Percentiles rank a stretch among this genome's conserved stretches.
These are phyloP conservation scores for Mycosphaerelloides madeirae DNA, from an alignment of 2,329 filamentous ascomycete genomes.

Conservation along the genomic window DNA sequence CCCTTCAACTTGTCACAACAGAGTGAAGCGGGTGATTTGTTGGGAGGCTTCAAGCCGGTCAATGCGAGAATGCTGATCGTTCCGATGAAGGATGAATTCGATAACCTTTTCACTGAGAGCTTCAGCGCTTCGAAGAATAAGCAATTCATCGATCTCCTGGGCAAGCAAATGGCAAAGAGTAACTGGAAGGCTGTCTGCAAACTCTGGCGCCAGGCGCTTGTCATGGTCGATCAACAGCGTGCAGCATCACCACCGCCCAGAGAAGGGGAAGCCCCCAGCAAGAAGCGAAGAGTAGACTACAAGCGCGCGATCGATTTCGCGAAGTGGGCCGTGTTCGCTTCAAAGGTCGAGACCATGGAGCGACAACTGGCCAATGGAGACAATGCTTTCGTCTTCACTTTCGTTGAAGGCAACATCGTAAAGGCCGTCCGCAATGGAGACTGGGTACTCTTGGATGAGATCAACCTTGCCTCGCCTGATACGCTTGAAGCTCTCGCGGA, in stretches of 20 bases:
- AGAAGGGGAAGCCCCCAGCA: conserved; percentile 58
- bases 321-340: conserved; percentile 76
- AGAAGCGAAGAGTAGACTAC: conserved; percentile 62
- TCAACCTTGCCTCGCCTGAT: conserved; percentile 91
- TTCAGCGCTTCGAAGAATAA: conserved; percentile 86
- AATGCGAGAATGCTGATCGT: conserved; percentile 83
- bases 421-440: conserved; percentile 94
- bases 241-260: conserved; percentile 44
- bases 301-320: conserved; percentile 45
- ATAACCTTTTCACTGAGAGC: conserved; percentile 78
- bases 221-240: conserved; percentile 66
- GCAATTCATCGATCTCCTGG: conserved; percentile 74
- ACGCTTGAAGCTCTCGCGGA: conserved; percentile 92
- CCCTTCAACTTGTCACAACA: conserved; percentile 97
- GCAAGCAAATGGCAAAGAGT: conserved; percentile 71
- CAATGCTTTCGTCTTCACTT: conserved; percentile 83
- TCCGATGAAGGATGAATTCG: conserved; percentile 89
- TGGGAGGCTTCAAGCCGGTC: conserved; percentile 95
- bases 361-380: conserved; percentile 69
- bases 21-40: conserved; percentile 90
- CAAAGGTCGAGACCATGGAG: conserved; percentile 71
- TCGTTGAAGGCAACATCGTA: conserved; percentile 92
- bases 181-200: conserved; percentile 85
- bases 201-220: conserved; percentile 82
- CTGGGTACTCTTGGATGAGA: conserved; percentile 95